Percentiles rank a stretch among this genome's conserved stretches.
phyloP scores from a whole-genome alignment of 2,329 filamentous ascomycete species.

The Aspergillaceae sp. region DNA sequence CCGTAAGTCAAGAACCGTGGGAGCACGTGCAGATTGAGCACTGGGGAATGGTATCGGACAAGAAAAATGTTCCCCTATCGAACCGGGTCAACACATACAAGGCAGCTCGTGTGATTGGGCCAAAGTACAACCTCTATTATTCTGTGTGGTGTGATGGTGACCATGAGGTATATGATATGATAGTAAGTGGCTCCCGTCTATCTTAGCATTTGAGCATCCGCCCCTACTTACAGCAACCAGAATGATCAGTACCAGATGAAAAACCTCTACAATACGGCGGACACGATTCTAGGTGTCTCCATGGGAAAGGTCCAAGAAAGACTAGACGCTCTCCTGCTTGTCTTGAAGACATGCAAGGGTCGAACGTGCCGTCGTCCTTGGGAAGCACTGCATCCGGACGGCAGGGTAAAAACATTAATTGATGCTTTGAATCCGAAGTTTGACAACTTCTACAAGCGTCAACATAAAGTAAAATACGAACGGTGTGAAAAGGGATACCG shows the following conservation, averaged over 20 bases:
- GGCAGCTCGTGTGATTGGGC: slow-evolving; percentile 12
- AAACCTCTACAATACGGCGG: slow-evolving; percentile 8
- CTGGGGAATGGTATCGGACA: slow-evolving; percentile 37
- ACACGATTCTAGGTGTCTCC: too few relatives aligned
- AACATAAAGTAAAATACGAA: background rate
- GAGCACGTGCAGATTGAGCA: slow-evolving; percentile 49
- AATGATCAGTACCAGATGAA: slow-evolving; percentile 11
- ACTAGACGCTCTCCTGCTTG: slow-evolving; percentile 8
- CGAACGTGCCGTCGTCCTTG: background rate
- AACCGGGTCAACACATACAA: slow-evolving; percentile 12
- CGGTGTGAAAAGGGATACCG: background rate
- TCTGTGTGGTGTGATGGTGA: slow-evolving; percentile 16
- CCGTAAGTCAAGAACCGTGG: too few relatives aligned
- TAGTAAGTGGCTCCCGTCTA: background rate
- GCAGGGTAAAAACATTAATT: slow-evolving; percentile 8
- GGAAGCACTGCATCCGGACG: slow-evolving; percentile 2
- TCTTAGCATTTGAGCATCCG: background rate
- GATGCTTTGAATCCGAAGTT: slow-evolving; percentile 10
- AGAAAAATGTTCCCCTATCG: too few relatives aligned
- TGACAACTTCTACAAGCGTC: slow-evolving; percentile 11
- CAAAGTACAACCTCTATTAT: slow-evolving; percentile 15
- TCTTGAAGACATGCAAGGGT: background rate
- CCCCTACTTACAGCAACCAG: background rate
- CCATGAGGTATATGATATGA: slow-evolving; percentile 15
- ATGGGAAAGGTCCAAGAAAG: background rate